Evolutionary conservation across 2,329 filamentous ascomycete species (phyloP), one percentile per base, ranked within the genome.

Genomic region (Anthostomella pinea): DNA sequence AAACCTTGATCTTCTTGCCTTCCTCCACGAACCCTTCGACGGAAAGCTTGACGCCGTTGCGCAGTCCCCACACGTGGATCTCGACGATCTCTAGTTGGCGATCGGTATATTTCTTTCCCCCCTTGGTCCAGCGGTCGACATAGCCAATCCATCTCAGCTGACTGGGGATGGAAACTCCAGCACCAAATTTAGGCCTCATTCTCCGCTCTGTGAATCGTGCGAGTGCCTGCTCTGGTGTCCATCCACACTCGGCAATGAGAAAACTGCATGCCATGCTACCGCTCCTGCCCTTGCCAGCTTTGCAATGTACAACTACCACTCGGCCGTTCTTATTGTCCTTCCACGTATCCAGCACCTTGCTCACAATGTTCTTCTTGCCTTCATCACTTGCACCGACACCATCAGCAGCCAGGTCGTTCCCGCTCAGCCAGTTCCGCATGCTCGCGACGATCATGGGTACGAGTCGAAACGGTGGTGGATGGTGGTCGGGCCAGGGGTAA

Each of bases 401-500:
- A 30, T 54, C 48, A 8, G 60, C 57, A 1, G 65, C 60, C 2
- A 68, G 52, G 9, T 70, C 67, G 8, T 70, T 68, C 10, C 75
- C 74, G 30, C 75, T 69, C 35, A 94, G 61, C 88, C 91, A 97
- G 55, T 91, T 87, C 42, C 86, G 77, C 90, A 98, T 97, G 53
- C 85, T 87, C 1, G 82, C 89, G 75, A 96, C 81, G 44, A 96
- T 90, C 64, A 87, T 73, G 0, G 91, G 91, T 22, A 98, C 82
- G 14, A 97, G 71, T 15, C 81, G 75, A 55, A 98, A 98, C 0
- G 93, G 93, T 34, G 93, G 93, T 3, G 93, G 93, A 59, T 98
- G 93, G 59, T 98, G 93, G 59, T 98, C 93, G 0, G 93, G 93
- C 81, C 87, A 98, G 1, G 93, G 93, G 56, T 90, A 97, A 65